Evolutionary conservation across 2,329 filamentous ascomycete genomes (phyloP).

Genomic region (Dactylellina cionopaga): DNA sequence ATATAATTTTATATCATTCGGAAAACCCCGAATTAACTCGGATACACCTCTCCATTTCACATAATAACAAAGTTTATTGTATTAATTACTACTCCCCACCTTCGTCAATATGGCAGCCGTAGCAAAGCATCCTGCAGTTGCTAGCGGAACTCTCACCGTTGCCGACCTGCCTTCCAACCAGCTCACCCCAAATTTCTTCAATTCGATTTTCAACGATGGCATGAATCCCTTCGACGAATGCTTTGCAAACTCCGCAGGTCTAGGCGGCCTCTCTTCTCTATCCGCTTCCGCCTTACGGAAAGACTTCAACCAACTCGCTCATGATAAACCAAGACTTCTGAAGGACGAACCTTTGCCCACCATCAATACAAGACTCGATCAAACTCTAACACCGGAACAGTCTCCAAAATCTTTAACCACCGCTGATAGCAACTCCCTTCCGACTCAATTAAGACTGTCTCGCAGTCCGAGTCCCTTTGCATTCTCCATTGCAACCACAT

Average conservation of each 20-base stretch:
- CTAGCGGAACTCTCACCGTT: conserved; percentile 19
- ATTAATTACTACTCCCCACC: background rate
- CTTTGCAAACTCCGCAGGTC: conserved; percentile 25
- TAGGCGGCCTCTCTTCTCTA: conserved; percentile 10
- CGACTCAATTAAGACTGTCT: conserved; percentile 25
- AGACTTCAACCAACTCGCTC: conserved; percentile 15
- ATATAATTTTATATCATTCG: background rate
- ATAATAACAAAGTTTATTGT: background rate
- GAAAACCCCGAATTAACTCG: conserved; percentile 12
- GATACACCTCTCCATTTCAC: background rate
- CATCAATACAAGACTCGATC: conserved; percentile 48
- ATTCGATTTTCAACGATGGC: conserved; percentile 52
- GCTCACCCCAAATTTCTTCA: conserved; percentile 52
- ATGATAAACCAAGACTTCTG: conserved; percentile 26
- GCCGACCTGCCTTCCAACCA: conserved; percentile 41
- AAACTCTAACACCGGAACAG: conserved; percentile 48
- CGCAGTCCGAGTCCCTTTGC: conserved; percentile 48
- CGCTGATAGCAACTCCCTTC: conserved; percentile 12
- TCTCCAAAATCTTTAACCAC: conserved; percentile 41
- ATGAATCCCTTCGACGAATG: conserved; percentile 52
- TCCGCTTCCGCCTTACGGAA: conserved; percentile 28
- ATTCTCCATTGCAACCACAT: conserved; percentile 30
- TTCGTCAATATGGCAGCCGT: conserved; percentile 44
- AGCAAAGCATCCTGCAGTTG: conserved; percentile 39
- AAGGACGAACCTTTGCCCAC: conserved; percentile 44